A percentile compares a stretch with the other conserved stretches of the same genome.
phyloP scores from a whole-genome alignment of 495 filamentous ascomycete genomes.

The Astrothelium macrocarpum region DNA sequence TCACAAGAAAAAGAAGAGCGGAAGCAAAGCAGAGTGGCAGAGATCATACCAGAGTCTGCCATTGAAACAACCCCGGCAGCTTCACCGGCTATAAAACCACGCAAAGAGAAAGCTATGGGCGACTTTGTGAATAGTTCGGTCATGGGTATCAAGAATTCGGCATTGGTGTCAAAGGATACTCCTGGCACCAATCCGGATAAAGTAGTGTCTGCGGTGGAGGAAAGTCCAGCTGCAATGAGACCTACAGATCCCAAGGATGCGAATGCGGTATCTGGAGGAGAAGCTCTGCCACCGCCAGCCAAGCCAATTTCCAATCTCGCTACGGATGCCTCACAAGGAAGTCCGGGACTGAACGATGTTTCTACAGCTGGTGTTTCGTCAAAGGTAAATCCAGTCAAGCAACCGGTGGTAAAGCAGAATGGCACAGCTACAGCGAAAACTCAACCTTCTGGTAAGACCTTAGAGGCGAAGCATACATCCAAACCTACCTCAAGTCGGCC shows the following conservation, averaged over 20 bases:
- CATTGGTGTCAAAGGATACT: constrained; percentile 7
- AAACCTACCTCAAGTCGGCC: constrained; percentile 19
- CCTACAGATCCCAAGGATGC: constrained; percentile 32
- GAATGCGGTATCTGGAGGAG: constrained; percentile 29
- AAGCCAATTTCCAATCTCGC: constrained; percentile 9
- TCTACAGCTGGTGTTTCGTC: not conserved
- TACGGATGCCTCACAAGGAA: not conserved
- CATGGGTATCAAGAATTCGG: constrained; percentile 5
- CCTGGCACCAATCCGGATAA: constrained; percentile 31
- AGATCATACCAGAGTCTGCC: constrained; percentile 27
- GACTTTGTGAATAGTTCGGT: constrained; percentile 2
- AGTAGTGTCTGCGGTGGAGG: constrained; percentile 28
- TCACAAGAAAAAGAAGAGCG: constrained; percentile 25
- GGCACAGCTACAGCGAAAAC: not conserved
- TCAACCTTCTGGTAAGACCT: constrained; percentile 23
- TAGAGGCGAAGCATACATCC: constrained; percentile 21
- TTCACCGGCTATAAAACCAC: constrained; percentile 6
- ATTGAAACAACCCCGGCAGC: constrained; percentile 16
- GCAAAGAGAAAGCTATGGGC: not conserved
- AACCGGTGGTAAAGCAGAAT: not conserved
- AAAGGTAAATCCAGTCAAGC: not conserved
- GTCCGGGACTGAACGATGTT: not conserved
- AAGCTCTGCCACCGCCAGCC: constrained; percentile 25
- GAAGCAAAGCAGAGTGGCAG: constrained; percentile 22
- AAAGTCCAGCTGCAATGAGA: constrained; percentile 26